Evolutionary conservation across 768 basidiomycete species (phyloP), one percentile per base, ranked within the genome.

Genomic region (Xerocomellus dryophilus): DNA sequence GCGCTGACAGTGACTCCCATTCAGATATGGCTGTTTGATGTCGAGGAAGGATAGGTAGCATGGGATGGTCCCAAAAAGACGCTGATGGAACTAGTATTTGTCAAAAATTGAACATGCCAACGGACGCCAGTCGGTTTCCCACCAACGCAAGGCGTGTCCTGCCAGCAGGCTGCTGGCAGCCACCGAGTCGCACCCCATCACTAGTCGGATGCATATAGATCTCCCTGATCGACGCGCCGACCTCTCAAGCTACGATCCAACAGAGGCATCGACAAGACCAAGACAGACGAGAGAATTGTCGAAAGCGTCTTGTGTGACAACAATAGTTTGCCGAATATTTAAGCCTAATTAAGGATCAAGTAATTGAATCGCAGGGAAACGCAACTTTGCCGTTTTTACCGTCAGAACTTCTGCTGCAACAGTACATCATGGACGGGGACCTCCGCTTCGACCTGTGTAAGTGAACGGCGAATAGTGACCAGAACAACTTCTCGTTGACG

Each of bases 351-450:
- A 51, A 57, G 58, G 59, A 55, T 68, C 50, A 55, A 52, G 38
- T 56, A 58, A 67, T 53, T 51, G 62, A 56, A 55, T 38, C 36
- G 44, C 45, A 45, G 47, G 48, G 64, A 61, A 54, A 45, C 64
- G 39, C 57, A 48, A 58, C 23, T 25, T 25, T 25, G 23, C 23
- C 23, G 2, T 25, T 25, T 68, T 38, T 34, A 40, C 43, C 46
- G 7, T 27, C 51, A 52, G 31, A 48, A 47, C 43, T 43, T 51
- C 41, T 31, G 45, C 46, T 43, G 47, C 54, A 52, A 53, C 46
- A 46, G 47, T 39, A 36, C 44, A 46, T 29, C 54, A 40, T 29
- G 41, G 44, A 32, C 14, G 15, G 25, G 27, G 3, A 34, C 35
- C 25, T 50, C 32, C 23, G 7, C 43, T 27, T 31, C 32, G 23